Percentiles rank a stretch among this genome's conserved stretches.
Conservation (phyloP, 2,329 filamentous ascomycete genomes). For the Blastomyces percursus region DNA sequence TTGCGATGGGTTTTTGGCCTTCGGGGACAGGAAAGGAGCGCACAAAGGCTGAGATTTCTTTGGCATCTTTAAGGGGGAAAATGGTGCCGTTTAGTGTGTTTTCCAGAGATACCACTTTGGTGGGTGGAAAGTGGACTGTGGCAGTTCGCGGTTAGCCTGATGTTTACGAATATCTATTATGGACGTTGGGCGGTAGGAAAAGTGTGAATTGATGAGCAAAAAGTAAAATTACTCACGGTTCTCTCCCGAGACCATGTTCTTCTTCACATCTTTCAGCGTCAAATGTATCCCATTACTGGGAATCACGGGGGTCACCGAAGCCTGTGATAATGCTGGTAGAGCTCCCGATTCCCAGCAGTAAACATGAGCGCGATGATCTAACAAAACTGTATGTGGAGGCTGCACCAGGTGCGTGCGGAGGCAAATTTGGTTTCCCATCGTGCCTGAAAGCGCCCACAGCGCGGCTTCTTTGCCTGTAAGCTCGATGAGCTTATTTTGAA, state of each 20-base stretch:
- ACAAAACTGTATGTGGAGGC: conserved; percentile 26
- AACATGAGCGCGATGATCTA: conserved; percentile 27
- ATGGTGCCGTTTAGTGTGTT: conserved; percentile 22
- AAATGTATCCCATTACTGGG: conserved; percentile 26
- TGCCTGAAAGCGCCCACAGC: conserved; percentile 27
- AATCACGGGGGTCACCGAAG: conserved; percentile 21
- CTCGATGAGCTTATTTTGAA: conserved; percentile 23
- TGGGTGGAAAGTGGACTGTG: conserved; percentile 23
- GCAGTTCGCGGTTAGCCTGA: neutral
- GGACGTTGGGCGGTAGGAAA: too few relatives aligned
- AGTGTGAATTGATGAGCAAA: neutral
- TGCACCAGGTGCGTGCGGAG: conserved; percentile 24
- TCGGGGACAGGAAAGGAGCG: conserved; percentile 18
- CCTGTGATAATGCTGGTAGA: conserved; percentile 23
- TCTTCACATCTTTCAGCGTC: conserved; percentile 26
- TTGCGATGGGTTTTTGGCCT: conserved; percentile 18
- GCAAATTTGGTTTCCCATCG: conserved; percentile 33
- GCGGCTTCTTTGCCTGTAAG: conserved; percentile 27
- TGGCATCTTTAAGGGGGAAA: conserved; percentile 21
- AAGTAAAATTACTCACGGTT: conserved; percentile 16
- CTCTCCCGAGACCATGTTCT: conserved; percentile 19
- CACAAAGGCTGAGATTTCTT: conserved; percentile 22
- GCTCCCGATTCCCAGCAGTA: conserved; percentile 24
- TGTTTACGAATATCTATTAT: neutral
- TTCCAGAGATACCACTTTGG: conserved; percentile 22